Evolutionary conservation across 2,329 filamentous ascomycete species (phyloP).

Genomic region (Onygenales sp.): DNA sequence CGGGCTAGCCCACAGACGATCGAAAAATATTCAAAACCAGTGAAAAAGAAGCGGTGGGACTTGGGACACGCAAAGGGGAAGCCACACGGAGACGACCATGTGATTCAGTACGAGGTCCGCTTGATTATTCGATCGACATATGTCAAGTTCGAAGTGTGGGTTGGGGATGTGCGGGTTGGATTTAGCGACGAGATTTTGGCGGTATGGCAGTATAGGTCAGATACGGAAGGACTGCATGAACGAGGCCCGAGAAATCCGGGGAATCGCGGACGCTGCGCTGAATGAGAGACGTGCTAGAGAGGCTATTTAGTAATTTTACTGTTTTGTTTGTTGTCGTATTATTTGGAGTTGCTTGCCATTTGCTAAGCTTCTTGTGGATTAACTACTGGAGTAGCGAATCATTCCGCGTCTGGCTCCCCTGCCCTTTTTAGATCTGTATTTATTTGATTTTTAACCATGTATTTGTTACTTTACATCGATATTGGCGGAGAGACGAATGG

Average conservation of each 20-base stretch:
- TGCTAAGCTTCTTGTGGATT: no score
- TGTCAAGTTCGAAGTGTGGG: background rate
- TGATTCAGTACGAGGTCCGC: constrained; percentile 2
- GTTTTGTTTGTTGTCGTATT: no score
- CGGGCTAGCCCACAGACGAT: background rate
- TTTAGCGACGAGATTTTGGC: background rate
- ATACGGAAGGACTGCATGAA: background rate
- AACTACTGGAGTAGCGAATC: no score
- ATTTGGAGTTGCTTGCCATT: no score
- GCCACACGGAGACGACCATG: background rate
- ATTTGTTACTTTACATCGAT: no score
- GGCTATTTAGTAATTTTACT: no score
- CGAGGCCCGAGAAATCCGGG: background rate
- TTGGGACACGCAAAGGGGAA: background rate
- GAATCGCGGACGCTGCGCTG: no score
- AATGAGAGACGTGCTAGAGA: no score
- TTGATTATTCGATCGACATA: background rate
- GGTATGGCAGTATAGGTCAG: background rate
- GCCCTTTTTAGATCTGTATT: no score
- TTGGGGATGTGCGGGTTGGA: background rate
- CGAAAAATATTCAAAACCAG: background rate
- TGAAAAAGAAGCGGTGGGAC: background rate
- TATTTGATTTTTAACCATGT: no score
- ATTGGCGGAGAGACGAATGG: no score
- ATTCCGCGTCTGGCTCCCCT: no score